These are phyloP conservation scores for Flaveria sonorensis DNA, from an alignment of 129 eudicot genomes.

Conservation along the genomic window DNA sequence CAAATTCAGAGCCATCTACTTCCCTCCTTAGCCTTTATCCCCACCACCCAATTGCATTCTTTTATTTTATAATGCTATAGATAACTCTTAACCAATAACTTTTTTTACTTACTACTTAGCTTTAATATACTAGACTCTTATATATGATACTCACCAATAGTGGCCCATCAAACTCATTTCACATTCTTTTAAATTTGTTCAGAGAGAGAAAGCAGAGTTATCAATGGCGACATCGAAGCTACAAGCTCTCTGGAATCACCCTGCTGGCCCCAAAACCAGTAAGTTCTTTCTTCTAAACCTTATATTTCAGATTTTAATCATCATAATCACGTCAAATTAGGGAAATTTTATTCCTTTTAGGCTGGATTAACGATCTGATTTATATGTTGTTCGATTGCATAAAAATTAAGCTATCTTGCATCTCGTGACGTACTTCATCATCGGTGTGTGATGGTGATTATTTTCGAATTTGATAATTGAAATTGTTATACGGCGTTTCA, in stretches of 20 bases:
- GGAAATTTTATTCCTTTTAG: slow-evolving; percentile 15
- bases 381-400: slow-evolving; percentile 17
- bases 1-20: too few relatives aligned
- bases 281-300: background rate
- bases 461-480: slow-evolving; percentile 12
- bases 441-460: background rate
- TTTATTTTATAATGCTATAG: too few relatives aligned
- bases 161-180: too few relatives aligned
- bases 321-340: background rate
- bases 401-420: background rate
- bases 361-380: slow-evolving; percentile 4
- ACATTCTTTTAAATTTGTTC: background rate
- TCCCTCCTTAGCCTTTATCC: too few relatives aligned
- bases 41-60: too few relatives aligned
- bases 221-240: slow-evolving; percentile 74
- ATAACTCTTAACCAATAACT: too few relatives aligned
- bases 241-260: slow-evolving; percentile 86
- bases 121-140: too few relatives aligned
- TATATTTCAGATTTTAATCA: background rate
- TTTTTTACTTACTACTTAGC: too few relatives aligned
- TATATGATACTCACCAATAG: too few relatives aligned
- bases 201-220: slow-evolving; percentile 8
- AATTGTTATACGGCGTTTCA: background rate
- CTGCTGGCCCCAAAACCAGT: slow-evolving; percentile 99
- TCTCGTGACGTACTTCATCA: background rate